Evolutionary conservation across 352 stramenopile species (phyloP), one percentile per base, ranked within the genome.

Genomic region (Saprolegnia parasitica): DNA sequence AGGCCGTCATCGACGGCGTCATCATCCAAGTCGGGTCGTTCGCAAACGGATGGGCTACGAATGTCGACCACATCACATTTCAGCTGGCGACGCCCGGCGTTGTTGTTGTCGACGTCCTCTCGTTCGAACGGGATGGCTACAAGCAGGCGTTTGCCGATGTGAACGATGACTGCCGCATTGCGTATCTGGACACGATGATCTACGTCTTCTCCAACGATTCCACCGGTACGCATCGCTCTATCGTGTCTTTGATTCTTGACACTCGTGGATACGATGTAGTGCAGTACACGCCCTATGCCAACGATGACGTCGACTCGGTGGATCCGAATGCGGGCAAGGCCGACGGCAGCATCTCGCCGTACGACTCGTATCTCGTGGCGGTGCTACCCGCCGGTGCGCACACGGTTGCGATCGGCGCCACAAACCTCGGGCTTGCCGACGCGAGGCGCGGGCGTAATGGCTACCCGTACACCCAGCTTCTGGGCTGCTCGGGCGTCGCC

Each of bases 131-230:
- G 26, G 79, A 79, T 20, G 79, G 90, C 60, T 75, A 83, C 62
- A 65, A 65, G 29, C 76, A 35, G 3, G 32, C 72, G 20, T 91
- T 76, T 61, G 62, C 71, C 4, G 83, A 91, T 58, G 50, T 91
- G 20, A 91, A 91, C 67, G 52, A 68, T n/a, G 83, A 90, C 71
- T 91, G 83, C 65, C 71, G 68, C 16, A 77, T 77, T 21, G 73
- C 71, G 8, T 91, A 90, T 71, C 58, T 89, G 18, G 81, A 91
- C 67, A 65, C 81, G 0, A 76, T 86, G 39, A 67, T 91, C 24
- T 89, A 80, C 57, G 74, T 91, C 45, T 91, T 84, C 63, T 56
- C 67, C 1, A 65, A 81, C 0, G 74, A 70, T 49, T 62, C 78
- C 23, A 60, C 11, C 10, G 60, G 60, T 67, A 55, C 1, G 24